Evolutionary conservation across 805 yeast species (phyloP).

Genomic region (Wickerhamomyces rabaulensis): DNA sequence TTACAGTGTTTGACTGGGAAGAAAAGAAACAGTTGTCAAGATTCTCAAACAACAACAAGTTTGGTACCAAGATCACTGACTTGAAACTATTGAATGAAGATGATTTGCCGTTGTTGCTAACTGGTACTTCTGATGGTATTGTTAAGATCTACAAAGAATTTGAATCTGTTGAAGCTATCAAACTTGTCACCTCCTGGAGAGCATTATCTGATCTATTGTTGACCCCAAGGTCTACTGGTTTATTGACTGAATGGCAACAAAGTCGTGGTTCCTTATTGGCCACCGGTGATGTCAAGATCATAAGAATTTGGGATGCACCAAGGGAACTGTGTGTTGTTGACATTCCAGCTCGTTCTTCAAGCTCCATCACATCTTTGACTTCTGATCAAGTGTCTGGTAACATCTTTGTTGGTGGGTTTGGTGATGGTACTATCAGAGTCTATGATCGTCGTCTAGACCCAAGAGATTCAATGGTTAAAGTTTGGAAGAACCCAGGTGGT

Average conservation of each 20-base stretch:
- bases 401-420: slow-evolving; percentile 85
- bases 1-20: slow-evolving; percentile 88
- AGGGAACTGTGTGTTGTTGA: slow-evolving; percentile 82
- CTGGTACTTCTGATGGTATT: slow-evolving; percentile 95
- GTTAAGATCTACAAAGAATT: slow-evolving; percentile 79
- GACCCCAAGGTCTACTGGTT: slow-evolving; percentile 76
- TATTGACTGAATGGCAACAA: slow-evolving; percentile 95
- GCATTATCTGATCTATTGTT: slow-evolving; percentile 81
- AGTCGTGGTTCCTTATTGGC: slow-evolving; percentile 85
- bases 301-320: slow-evolving; percentile 95
- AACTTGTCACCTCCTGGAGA: slow-evolving; percentile 84
- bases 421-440: slow-evolving; percentile 82
- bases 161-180: slow-evolving; percentile 48
- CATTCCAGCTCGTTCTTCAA: slow-evolving; percentile 86
- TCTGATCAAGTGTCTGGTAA: slow-evolving; percentile 96
- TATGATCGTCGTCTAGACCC: slow-evolving; percentile 87
- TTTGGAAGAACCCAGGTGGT: slow-evolving; percentile 58
- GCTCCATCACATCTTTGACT: slow-evolving; percentile 83
- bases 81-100: slow-evolving; percentile 86
- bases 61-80: slow-evolving; percentile 86
- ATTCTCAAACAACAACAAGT: slow-evolving; percentile 80
- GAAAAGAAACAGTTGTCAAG: slow-evolving; percentile 49
- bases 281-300: slow-evolving; percentile 91
- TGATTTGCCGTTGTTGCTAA: slow-evolving; percentile 75
- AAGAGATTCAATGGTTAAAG: slow-evolving; percentile 76